Percentiles rank a stretch among this genome's conserved stretches.
These are phyloP conservation scores for Colletotrichum trifolii DNA, from an alignment of 2,329 filamentous ascomycete species.

Conservation along the genomic window DNA sequence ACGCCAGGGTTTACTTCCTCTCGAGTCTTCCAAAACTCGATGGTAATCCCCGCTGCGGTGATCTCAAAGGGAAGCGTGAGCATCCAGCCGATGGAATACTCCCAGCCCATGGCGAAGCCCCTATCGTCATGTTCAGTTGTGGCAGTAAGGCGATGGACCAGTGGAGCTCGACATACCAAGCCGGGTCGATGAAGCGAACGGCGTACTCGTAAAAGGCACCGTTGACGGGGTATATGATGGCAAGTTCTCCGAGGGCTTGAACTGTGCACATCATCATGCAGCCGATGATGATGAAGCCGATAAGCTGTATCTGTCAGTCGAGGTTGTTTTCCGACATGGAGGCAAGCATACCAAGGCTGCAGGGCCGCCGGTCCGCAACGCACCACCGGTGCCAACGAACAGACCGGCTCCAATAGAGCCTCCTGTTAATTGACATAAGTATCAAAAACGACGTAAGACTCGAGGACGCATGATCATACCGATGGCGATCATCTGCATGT, in stretches of 20 bases:
- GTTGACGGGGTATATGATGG: constrained; percentile 69
- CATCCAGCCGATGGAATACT: constrained; percentile 40
- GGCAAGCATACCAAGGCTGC: not conserved
- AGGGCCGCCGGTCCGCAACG: not conserved
- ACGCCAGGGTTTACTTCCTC: constrained; percentile 79
- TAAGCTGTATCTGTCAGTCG: constrained; percentile 39
- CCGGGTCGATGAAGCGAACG: constrained; percentile 69
- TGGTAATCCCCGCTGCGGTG: constrained; percentile 80
- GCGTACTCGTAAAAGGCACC: constrained; percentile 70
- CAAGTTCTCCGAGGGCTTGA: constrained; percentile 69
- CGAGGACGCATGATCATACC: not conserved
- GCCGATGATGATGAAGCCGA: constrained; percentile 66
- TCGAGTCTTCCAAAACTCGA: constrained; percentile 78
- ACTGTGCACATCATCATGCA: constrained; percentile 64
- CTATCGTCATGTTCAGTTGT: not conserved
- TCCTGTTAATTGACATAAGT: not conserved
- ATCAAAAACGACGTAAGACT: not conserved
- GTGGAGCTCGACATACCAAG: constrained; percentile 47
- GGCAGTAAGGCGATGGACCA: not conserved
- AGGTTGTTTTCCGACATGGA: not conserved
- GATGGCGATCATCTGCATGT: constrained; percentile 68
- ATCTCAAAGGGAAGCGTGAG: constrained; percentile 46
- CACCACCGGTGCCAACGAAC: constrained; percentile 8
- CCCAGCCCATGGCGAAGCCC: constrained; percentile 66
- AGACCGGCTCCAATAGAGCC: constrained; percentile 1